Conservation (phyloP, 768 basidiomycete species). For the Lyophyllum shimeji region DNA sequence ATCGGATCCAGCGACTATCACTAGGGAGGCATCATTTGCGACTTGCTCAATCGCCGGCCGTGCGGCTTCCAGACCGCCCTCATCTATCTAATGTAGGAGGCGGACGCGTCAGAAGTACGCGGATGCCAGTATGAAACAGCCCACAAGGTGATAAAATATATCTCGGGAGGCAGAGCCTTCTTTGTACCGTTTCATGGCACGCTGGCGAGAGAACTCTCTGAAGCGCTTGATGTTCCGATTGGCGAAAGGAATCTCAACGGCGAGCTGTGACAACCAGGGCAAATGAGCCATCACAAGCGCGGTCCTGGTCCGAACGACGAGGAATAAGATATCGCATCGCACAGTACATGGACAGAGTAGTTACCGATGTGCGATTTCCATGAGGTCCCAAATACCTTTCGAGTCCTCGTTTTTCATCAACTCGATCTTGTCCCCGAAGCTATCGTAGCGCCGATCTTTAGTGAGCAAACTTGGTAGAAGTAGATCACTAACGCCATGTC, state of each 20-base stretch:
- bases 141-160: constrained; percentile 22
- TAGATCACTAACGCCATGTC: constrained; percentile 33
- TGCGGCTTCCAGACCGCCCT: constrained; percentile 16
- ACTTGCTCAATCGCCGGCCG: constrained; percentile 17
- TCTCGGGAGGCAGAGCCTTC: constrained; percentile 27
- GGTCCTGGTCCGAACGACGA: constrained; percentile 6
- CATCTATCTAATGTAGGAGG: constrained; percentile 17
- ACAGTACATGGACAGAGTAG: neutral
- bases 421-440: constrained; percentile 26
- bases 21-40: constrained; percentile 16
- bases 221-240: constrained; percentile 16
- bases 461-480: too few species aligned
- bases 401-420: constrained; percentile 11
- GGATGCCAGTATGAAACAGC: neutral
- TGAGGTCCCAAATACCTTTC: constrained; percentile 9
- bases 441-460: constrained; percentile 7
- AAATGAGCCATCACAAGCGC: constrained; percentile 16
- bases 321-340: neutral
- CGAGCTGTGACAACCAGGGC: constrained; percentile 18
- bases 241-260: constrained; percentile 11
- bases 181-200: constrained; percentile 60
- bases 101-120: neutral
- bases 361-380: constrained; percentile 14
- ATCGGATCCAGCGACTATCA: constrained; percentile 20
- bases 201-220: constrained; percentile 43